These are phyloP conservation scores for Thraustochytrium sp. DNA, from an alignment of 352 stramenopile species.

Conservation along the genomic window DNA sequence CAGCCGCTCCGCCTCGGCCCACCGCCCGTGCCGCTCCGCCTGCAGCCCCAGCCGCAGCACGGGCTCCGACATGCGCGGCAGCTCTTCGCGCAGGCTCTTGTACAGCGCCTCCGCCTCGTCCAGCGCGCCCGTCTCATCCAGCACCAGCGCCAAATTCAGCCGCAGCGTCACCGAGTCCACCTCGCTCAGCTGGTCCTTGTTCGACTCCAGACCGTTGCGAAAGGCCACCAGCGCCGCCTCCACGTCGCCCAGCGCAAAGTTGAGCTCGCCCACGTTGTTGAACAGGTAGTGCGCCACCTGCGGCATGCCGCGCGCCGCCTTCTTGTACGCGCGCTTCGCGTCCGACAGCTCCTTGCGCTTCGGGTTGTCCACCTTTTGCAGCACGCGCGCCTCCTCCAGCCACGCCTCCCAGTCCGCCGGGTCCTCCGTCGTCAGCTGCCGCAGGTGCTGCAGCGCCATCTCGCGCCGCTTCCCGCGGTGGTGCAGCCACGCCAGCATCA, in stretches of 20 bases:
- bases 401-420: constrained; percentile 22
- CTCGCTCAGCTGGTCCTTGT: constrained; percentile 1
- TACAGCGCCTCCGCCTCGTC: constrained; percentile 2
- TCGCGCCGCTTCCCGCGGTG: background rate
- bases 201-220: background rate
- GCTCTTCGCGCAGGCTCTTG: background rate
- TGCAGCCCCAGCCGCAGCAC: background rate
- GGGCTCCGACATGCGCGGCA: background rate
- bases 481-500: constrained; percentile 10
- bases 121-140: background rate
- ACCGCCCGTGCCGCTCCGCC: constrained; percentile 8
- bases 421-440: constrained; percentile 2
- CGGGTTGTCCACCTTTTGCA: constrained; percentile 32
- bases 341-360: constrained; percentile 13
- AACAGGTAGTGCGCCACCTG: background rate
- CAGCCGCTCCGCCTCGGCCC: background rate
- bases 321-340: constrained; percentile 23
- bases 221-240: constrained; percentile 5
- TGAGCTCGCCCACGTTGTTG: constrained; percentile 33
- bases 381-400: constrained; percentile 20
- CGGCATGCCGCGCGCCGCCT: constrained; percentile 1
- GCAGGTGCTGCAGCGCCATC: background rate
- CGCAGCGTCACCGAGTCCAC: constrained; percentile 20
- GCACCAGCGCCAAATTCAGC: constrained; percentile 1
- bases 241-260: constrained; percentile 19